Evolutionary conservation across 768 basidiomycete genomes (phyloP).

Genomic region (Boletus barrowsii): DNA sequence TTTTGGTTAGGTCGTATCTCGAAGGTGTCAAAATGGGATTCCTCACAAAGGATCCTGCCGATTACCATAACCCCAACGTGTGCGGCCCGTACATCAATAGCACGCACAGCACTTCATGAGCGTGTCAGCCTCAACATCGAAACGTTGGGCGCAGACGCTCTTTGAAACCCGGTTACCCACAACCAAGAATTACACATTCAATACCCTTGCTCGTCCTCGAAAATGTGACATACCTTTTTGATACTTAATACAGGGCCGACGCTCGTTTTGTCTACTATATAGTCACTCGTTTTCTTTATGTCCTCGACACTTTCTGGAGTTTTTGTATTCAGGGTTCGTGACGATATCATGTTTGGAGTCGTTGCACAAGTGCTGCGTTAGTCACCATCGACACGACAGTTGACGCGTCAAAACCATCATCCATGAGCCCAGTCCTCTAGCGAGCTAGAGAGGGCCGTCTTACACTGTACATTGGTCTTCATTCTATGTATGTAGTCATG

Average conservation of each 20-base stretch:
- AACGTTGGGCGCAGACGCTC: too few species aligned
- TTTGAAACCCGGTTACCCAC: too few species aligned
- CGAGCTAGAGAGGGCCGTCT: not conserved
- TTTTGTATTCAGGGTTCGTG: too few species aligned
- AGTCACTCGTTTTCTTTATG: not conserved
- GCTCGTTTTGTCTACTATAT: not conserved
- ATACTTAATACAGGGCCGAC: not conserved
- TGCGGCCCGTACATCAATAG: conserved; percentile 49
- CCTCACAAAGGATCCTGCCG: conserved; percentile 60
- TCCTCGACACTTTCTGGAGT: too few species aligned
- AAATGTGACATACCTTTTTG: not conserved
- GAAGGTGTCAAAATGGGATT: conserved; percentile 58
- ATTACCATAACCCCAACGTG: conserved; percentile 55
- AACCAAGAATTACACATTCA: too few species aligned
- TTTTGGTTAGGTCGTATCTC: conserved; percentile 58
- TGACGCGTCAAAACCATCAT: too few species aligned
- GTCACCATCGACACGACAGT: too few species aligned
- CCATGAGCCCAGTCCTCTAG: too few species aligned
- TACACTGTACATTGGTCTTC: not conserved
- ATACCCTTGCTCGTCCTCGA: not conserved
- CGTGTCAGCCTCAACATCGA: too few species aligned
- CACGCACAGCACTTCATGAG: conserved; percentile 11
- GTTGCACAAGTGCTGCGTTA: too few species aligned
- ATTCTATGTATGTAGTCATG: not conserved
- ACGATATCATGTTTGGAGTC: too few species aligned